Evolutionary conservation across 805 yeast species (phyloP), one percentile per base, ranked within the genome.

Genomic region (Kurtzmaniella fragi): DNA sequence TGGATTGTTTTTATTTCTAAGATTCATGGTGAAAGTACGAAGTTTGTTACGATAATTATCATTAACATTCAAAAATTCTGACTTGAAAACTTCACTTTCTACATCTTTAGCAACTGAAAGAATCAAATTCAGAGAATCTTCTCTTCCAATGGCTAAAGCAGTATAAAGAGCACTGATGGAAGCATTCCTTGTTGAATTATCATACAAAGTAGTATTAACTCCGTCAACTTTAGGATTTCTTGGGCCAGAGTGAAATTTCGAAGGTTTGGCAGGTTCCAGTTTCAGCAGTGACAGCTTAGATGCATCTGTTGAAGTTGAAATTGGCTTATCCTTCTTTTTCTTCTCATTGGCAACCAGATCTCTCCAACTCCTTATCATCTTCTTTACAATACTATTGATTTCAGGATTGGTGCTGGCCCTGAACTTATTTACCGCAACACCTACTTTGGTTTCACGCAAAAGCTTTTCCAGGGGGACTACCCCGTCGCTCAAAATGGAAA

Each of bases 361-460:
- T 56, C 88, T 88, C 99, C 99, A 93, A 28, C 73, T 70, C 49
- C 79, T 77, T 51, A 93, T 89, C 67, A 90, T 85, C 49, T 78
- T 79, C 59, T 85, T 86, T 28, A 91, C 98, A 31, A 84, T 63
- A 2, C 72, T 62, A 10, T 82, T 70, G 34, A 93, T 75, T 49
- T 89, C 95, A 16, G 74, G 45, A 59, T 84, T 86, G 25, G 63
- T 54, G 34, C 80, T 78, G 7, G 85, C 64, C 47, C 95, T 78
- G 53, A 84, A 78, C 61, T 87, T 89, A 66, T 93, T 93, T 31
- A 93, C 97, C 7, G 90, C 91, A 13, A 93, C 91, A 47, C 99
- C 99, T n/a, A 93, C 91, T 60, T 88, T 89, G 7, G 99, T 93
- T 54, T 91, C 95, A 53, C 97, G 76, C 37, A 91, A 70, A 28